Evolutionary conservation across 2,329 filamentous ascomycete species (phyloP).

Genomic region (Xenosphaeropsis pyriputrescens): DNA sequence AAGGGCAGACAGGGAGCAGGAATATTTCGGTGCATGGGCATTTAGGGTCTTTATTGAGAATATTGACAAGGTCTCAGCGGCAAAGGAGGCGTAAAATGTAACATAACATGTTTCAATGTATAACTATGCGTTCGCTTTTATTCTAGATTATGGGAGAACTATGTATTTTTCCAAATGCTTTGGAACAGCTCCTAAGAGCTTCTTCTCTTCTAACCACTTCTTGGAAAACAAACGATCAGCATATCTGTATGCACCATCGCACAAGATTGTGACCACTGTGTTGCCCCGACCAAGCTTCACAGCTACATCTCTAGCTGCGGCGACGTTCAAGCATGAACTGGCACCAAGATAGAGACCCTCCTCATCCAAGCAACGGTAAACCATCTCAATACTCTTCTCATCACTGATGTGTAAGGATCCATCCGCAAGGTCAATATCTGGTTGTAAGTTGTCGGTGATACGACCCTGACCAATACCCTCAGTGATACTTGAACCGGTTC

Average conservation of each 20-base stretch:
- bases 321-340: slow-evolving; percentile 87
- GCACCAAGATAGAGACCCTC: slow-evolving; percentile 92
- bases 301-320: slow-evolving; percentile 86
- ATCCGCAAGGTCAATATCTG: slow-evolving; percentile 73
- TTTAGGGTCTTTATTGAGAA: too few species aligned
- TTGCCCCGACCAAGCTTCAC: slow-evolving; percentile 64
- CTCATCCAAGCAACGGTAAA: slow-evolving; percentile 90
- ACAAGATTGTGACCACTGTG: slow-evolving; percentile 86
- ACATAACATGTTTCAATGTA: too few species aligned
- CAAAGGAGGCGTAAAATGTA: too few species aligned
- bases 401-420: slow-evolving; percentile 75
- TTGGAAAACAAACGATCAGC: slow-evolving; percentile 85
- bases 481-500: slow-evolving; percentile 78
- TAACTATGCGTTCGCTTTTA: too few species aligned
- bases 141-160: slow-evolving; percentile 53
- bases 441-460: slow-evolving; percentile 84
- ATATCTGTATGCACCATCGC: slow-evolving; percentile 95
- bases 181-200: slow-evolving; percentile 66
- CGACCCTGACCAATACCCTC: slow-evolving; percentile 96
- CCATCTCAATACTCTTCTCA: slow-evolving; percentile 94
- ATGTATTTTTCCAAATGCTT: slow-evolving; percentile 85
- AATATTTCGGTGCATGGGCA: too few species aligned
- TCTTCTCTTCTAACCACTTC: slow-evolving; percentile 72
- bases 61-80: too few species aligned
- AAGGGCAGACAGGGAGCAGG: too few species aligned